phyloP scores from a whole-genome alignment of 768 basidiomycete species.

The Erythrobasidium yunnanense region DNA sequence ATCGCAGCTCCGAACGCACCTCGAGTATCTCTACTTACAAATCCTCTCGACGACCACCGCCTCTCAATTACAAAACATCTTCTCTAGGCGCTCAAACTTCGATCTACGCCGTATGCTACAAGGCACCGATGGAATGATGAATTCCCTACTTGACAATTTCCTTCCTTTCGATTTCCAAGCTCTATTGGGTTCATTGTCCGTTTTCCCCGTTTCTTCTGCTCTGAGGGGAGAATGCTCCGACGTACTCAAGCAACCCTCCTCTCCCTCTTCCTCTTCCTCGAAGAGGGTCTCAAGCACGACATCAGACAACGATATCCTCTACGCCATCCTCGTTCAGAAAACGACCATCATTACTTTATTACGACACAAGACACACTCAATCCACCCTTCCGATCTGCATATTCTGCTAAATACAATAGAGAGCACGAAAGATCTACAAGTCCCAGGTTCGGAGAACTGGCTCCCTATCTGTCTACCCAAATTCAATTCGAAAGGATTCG shows the following conservation, averaged over 20 bases:
- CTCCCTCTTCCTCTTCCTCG: too few relatives aligned
- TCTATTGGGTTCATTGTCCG: constrained; percentile 67
- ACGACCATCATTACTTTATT: constrained; percentile 74
- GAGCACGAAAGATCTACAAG: constrained; percentile 59
- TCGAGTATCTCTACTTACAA: constrained; percentile 90
- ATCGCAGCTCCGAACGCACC: constrained; percentile 71
- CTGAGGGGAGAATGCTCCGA: constrained; percentile 69
- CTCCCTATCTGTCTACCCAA: constrained; percentile 91
- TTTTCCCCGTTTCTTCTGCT: constrained; percentile 59
- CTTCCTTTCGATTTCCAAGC: constrained; percentile 63
- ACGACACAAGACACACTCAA: constrained; percentile 81
- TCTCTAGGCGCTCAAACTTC: constrained; percentile 80
- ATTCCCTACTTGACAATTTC: constrained; percentile 31
- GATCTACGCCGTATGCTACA: constrained; percentile 51
- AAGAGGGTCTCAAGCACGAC: constrained; percentile 45
- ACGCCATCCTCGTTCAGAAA: constrained; percentile 71
- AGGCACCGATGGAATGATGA: constrained; percentile 24
- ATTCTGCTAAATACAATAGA: constrained; percentile 72
- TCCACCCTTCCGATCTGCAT: constrained; percentile 65
- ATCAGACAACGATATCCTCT: constrained; percentile 66
- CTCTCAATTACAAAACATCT: constrained; percentile 69
- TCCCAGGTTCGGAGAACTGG: constrained; percentile 67
- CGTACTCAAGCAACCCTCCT: constrained; percentile 61
- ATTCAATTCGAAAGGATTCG: constrained; percentile 77
- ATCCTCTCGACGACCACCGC: constrained; percentile 81